Conservation (phyloP, 305 asterid genomes). For the Fraxinus floribunda region DNA sequence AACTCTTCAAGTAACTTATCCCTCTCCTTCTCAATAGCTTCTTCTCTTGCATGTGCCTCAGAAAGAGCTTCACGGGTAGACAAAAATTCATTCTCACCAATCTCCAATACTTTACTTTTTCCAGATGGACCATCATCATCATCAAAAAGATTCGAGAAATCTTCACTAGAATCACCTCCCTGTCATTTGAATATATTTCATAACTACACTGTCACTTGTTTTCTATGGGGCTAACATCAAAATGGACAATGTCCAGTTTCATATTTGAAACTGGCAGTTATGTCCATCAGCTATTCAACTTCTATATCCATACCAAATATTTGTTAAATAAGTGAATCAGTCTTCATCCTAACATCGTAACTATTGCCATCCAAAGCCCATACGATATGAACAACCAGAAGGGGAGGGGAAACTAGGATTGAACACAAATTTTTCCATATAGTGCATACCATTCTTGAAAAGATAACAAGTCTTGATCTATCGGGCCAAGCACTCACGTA, state of each 20-base stretch:
- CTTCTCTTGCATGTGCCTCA: slow-evolving; percentile 33
- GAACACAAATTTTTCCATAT: slow-evolving; percentile 7
- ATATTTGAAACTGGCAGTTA: background rate
- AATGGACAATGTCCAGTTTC: background rate
- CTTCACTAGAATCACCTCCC: slow-evolving; percentile 30
- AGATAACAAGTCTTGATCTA: slow-evolving; percentile 25
- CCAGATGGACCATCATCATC: slow-evolving; percentile 28
- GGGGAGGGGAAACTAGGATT: background rate
- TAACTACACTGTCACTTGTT: background rate
- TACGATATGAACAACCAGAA: background rate
- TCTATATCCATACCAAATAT: background rate
- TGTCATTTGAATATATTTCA: slow-evolving; percentile 20
- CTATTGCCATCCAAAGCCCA: background rate
- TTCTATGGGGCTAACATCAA: background rate
- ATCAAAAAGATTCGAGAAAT: slow-evolving; percentile 27
- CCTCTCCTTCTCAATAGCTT: slow-evolving; percentile 33
- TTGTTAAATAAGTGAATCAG: background rate
- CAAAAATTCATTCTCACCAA: slow-evolving; percentile 29
- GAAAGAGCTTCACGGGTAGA: slow-evolving; percentile 30
- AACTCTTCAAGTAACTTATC: slow-evolving; percentile 38
- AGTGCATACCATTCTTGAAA: slow-evolving; percentile 18
- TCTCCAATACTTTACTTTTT: slow-evolving; percentile 22
- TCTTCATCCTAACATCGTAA: background rate
- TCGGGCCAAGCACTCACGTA: slow-evolving; percentile 11
- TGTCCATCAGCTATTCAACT: background rate